A percentile compares a stretch with the other conserved stretches of the same genome.
Conservation (phyloP, 1,284 basidiomycete genomes). For the Mycosarcoma mackinlayi region DNA sequence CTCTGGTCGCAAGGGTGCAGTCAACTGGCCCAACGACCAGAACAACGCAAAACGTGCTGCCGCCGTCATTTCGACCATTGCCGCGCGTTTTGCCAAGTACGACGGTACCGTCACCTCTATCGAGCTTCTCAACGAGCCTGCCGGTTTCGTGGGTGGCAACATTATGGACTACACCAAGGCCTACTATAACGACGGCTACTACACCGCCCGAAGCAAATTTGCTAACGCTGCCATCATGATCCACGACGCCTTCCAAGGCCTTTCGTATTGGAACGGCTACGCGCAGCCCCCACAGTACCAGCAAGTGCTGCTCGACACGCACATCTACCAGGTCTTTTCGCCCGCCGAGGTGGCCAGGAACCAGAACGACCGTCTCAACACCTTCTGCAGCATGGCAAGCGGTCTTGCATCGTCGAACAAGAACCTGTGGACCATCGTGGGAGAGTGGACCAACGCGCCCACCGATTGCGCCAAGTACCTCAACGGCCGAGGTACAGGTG, state of each 20-base stretch:
- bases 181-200: conserved; percentile 53
- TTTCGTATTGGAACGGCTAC: conserved; percentile 80
- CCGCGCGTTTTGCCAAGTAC: conserved; percentile 56
- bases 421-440: conserved; percentile 63
- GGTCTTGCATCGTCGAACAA: conserved; percentile 44
- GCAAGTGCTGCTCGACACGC: conserved; percentile 80
- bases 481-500: conserved; percentile 75
- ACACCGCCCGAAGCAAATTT: conserved; percentile 42
- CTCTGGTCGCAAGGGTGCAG: conserved; percentile 78
- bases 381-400: conserved; percentile 50
- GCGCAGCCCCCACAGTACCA: conserved; percentile 72
- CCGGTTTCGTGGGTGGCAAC: conserved; percentile 38
- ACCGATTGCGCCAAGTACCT: conserved; percentile 89
- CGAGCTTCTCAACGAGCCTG: conserved; percentile 65
- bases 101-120: conserved; percentile 60
- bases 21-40: conserved; percentile 78
- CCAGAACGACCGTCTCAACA: conserved; percentile 51
- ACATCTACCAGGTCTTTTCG: conserved; percentile 65
- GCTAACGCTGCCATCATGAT: conserved; percentile 72
- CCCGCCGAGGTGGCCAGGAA: conserved; percentile 38
- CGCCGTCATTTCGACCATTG: conserved; percentile 74
- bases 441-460: conserved; percentile 72
- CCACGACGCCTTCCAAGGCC: conserved; percentile 85
- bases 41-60: conserved; percentile 79
- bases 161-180: conserved; percentile 39